Percentiles rank a stretch among this genome's conserved stretches.
phyloP scores from a whole-genome alignment of 148 eudicot species.

The Camellia japonica region DNA sequence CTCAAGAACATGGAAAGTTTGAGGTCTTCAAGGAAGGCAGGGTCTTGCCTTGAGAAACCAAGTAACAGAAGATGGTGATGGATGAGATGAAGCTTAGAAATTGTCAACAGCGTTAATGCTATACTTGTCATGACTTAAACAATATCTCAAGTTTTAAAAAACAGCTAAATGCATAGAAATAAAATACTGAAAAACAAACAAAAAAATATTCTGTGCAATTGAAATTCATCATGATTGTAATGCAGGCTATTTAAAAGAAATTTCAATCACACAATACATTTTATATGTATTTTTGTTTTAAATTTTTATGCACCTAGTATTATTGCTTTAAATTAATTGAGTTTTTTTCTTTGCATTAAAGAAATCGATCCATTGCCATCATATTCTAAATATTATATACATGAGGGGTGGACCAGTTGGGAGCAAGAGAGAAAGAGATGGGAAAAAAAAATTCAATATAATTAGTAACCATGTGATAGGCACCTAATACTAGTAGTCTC shows the following conservation, averaged over 20 bases:
- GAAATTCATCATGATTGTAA: no score
- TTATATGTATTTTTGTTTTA: no score
- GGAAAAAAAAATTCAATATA: background rate
- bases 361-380: background rate
- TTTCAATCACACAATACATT: no score
- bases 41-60: constrained; percentile 2
- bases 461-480: constrained; percentile 1
- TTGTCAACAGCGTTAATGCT: background rate
- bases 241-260: no score
- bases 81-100: background rate
- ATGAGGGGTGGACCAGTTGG: background rate
- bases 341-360: background rate
- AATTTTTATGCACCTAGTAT: no score
- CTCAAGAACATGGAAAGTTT: background rate
- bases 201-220: no score
- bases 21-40: background rate
- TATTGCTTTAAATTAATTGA: background rate
- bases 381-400: background rate
- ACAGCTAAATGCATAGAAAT: no score
- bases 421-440: no score
- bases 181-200: no score
- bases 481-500: background rate
- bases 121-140: background rate
- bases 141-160: background rate
- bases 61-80: background rate